Conservation (phyloP, 2,329 filamentous ascomycete species). For the Phialemoniopsis sp. region DNA sequence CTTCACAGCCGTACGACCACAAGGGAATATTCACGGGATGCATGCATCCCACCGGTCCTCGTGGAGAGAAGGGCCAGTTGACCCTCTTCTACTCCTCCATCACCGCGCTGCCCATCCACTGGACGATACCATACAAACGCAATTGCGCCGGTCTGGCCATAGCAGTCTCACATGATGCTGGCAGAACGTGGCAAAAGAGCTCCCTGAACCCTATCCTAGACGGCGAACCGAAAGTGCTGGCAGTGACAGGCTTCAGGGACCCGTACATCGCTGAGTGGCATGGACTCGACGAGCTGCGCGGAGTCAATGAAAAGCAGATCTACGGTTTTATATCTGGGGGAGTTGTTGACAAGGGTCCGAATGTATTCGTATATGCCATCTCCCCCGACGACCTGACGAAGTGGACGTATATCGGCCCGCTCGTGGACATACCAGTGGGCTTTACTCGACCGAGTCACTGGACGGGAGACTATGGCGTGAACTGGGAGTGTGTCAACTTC, state of each 20-base stretch:
- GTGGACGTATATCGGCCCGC: conserved; percentile 39
- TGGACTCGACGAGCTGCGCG: conserved; percentile 16
- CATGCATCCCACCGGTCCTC: conserved; percentile 39
- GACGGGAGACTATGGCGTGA: conserved; percentile 44
- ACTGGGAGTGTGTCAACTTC: conserved; percentile 47
- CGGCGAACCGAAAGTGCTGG: conserved; percentile 19
- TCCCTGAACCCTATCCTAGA: conserved; percentile 21
- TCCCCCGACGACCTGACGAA: conserved; percentile 28
- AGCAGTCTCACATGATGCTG: conserved; percentile 30
- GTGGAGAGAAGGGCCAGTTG: conserved; percentile 29
- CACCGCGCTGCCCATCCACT: conserved; percentile 26
- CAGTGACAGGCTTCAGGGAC: conserved; percentile 26
- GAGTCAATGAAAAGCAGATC: conserved; percentile 17
- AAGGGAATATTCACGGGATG: conserved; percentile 50
- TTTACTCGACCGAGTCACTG: conserved; percentile 31
- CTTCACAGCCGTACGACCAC: conserved; percentile 37
- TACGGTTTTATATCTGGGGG: conserved; percentile 47
- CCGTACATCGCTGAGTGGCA: conserved; percentile 24
- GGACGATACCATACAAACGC: conserved; percentile 31
- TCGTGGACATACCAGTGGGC: conserved; percentile 33
- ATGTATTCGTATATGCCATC: conserved; percentile 40
- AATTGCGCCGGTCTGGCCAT: conserved; percentile 34
- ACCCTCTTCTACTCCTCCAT: conserved; percentile 29
- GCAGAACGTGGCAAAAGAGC: conserved; percentile 24
- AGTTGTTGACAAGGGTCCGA: conserved; percentile 31